phyloP scores from a whole-genome alignment of 768 basidiomycete species.

The Cystobasidium ongulense region DNA sequence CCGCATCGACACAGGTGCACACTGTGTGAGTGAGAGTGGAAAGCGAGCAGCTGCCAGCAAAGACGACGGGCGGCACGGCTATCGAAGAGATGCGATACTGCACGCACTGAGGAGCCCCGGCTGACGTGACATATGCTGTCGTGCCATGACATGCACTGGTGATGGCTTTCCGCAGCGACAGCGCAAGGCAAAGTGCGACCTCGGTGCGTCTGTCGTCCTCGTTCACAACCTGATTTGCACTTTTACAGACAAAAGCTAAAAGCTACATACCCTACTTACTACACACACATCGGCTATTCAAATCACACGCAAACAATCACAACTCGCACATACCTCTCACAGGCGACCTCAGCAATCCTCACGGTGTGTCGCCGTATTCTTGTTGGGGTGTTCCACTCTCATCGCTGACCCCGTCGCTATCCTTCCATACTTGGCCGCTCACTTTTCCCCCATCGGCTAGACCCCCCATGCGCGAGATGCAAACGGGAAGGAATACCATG shows the following conservation, averaged over 20 bases:
- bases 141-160: not conserved
- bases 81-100: not conserved
- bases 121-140: not conserved
- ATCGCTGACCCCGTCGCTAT: not conserved
- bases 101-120: not conserved
- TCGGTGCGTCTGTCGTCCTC: constrained; percentile 33
- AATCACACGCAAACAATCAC: not conserved
- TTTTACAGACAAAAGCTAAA: no score
- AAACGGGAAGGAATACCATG: constrained; percentile 34
- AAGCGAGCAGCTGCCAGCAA: not conserved
- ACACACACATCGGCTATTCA: not conserved
- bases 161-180: no score
- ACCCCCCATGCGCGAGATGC: constrained; percentile 40
- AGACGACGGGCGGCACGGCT: not conserved
- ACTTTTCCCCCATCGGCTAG: not conserved
- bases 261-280: no score
- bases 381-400: not conserved
- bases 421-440: not conserved
- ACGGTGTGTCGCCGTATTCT: not conserved
- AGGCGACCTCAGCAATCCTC: constrained; percentile 28
- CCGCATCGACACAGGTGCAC: constrained; percentile 10
- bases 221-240: no score
- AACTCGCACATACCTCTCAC: not conserved
- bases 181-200: constrained; percentile 40
- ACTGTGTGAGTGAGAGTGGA: constrained; percentile 4